These are phyloP conservation scores for Leptomonas seymouri DNA, from an alignment of 208 protist species.

Conservation along the genomic window DNA sequence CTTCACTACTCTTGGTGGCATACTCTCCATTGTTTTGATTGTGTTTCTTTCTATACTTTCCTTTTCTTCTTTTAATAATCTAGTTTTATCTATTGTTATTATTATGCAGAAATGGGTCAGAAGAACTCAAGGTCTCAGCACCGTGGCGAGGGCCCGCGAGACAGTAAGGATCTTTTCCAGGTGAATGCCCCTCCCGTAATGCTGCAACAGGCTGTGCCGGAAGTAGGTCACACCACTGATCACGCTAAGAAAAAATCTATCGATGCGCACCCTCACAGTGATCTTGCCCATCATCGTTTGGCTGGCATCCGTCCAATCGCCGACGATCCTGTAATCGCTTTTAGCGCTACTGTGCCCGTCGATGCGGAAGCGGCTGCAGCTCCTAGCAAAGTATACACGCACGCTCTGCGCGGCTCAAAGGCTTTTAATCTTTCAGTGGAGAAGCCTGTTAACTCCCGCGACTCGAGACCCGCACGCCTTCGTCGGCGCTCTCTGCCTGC, in stretches of 20 bases:
- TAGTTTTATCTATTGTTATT: conserved; percentile 13
- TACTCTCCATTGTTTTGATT: too few species aligned
- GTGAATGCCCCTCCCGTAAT: background rate
- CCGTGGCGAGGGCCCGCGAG: background rate
- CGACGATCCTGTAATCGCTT: conserved; percentile 1
- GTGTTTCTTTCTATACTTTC: background rate
- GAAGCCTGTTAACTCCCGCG: background rate
- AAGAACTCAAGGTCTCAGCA: background rate
- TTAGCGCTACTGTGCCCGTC: background rate
- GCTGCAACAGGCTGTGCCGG: background rate
- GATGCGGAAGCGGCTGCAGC: background rate
- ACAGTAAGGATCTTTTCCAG: background rate
- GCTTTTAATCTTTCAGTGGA: too few species aligned
- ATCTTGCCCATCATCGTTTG: too few species aligned
- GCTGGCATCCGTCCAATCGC: background rate
- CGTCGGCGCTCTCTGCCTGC: background rate
- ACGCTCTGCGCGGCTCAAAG: too few species aligned
- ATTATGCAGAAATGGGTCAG: conserved; percentile 10
- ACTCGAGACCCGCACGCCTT: background rate
- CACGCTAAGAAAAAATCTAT: background rate
- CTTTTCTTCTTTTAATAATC: background rate
- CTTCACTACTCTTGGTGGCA: too few species aligned
- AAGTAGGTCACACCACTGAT: background rate
- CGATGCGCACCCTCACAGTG: background rate
- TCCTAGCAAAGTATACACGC: too few species aligned